phyloP scores from a whole-genome alignment of 2,329 filamentous ascomycete genomes.

The Penicillium sp. region DNA sequence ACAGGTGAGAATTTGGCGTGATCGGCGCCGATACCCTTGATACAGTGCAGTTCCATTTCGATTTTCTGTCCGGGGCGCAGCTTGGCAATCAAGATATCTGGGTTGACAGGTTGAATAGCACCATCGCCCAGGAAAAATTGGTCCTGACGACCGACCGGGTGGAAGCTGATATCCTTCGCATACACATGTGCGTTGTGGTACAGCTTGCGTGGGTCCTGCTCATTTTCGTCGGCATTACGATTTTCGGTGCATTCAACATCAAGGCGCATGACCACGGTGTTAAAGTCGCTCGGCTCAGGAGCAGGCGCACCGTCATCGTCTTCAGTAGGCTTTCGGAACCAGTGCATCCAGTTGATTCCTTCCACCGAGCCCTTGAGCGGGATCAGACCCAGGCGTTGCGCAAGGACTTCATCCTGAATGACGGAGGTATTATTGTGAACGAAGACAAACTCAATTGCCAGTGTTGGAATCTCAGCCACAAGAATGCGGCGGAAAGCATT shows the following conservation, averaged over 20 bases:
- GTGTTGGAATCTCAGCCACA: conserved; percentile 85
- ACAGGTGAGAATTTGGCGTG: conserved; percentile 97
- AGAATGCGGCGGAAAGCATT: conserved; percentile 97
- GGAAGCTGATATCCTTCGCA: conserved; percentile 69
- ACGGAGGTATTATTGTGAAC: conserved; percentile 96
- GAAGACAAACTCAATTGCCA: conserved; percentile 91
- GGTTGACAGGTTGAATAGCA: conserved; percentile 71
- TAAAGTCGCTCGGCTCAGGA: conserved; percentile 62
- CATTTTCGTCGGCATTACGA: conserved; percentile 61
- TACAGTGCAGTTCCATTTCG: conserved; percentile 80
- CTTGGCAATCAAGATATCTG: conserved; percentile 91
- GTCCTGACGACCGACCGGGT: conserved; percentile 66
- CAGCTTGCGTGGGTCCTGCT: conserved; percentile 74
- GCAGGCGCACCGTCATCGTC: conserved; percentile 50
- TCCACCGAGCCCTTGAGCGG: conserved; percentile 75
- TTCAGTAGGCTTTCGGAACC: conserved; percentile 67
- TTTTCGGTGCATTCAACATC: conserved; percentile 77
- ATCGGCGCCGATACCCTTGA: conserved; percentile 89
- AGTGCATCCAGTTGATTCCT: conserved; percentile 75
- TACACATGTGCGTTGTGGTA: conserved; percentile 84
- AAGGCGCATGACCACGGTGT: conserved; percentile 75
- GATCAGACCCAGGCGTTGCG: conserved; percentile 81
- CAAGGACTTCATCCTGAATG: conserved; percentile 94
- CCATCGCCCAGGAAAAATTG: conserved; percentile 61
- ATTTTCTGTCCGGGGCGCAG: conserved; percentile 85